phyloP scores from a whole-genome alignment of 2,329 filamentous ascomycete species.

The Cytospora paraplurivora region DNA sequence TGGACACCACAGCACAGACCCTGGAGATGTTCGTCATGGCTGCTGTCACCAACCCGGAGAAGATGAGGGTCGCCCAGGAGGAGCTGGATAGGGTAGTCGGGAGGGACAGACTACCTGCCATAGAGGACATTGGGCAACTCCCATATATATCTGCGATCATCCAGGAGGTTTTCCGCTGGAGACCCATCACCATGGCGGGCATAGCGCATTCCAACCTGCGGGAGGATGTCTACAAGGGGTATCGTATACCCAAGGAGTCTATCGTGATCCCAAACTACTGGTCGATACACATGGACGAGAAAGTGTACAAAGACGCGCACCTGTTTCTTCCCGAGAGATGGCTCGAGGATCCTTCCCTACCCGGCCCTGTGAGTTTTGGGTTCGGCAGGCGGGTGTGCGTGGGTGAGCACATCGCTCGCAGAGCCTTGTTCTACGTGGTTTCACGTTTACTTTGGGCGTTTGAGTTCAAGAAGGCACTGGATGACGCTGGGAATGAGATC shows the following conservation, averaged over 20 bases:
- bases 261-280: conserved; percentile 40
- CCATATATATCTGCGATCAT: conserved; percentile 41
- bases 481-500: conserved; percentile 31
- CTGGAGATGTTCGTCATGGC: conserved; percentile 33
- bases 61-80: conserved; percentile 38
- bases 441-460: conserved; percentile 55
- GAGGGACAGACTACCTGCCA: conserved; percentile 37
- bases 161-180: conserved; percentile 43
- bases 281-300: conserved; percentile 31
- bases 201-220: conserved; percentile 37
- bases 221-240: conserved; percentile 37
- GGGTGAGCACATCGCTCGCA: conserved; percentile 50
- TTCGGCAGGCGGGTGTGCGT: conserved; percentile 50
- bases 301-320: conserved; percentile 13
- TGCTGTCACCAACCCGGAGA: conserved; percentile 36
- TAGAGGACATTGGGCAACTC: conserved; percentile 39
- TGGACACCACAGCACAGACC: conserved; percentile 39
- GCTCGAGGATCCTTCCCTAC: conserved; percentile 35
- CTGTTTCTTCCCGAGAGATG: conserved; percentile 26
- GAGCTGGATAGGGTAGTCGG: conserved; percentile 43
- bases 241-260: conserved; percentile 41
- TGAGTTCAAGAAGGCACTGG: conserved; percentile 38
- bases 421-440: conserved; percentile 45
- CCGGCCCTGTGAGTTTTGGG: conserved; percentile 44
- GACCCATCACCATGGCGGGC: conserved; percentile 36